Evolutionary conservation across 2,329 filamentous ascomycete species (phyloP), one percentile per base, ranked within the genome.

Genomic region (Orbilia javanica): DNA sequence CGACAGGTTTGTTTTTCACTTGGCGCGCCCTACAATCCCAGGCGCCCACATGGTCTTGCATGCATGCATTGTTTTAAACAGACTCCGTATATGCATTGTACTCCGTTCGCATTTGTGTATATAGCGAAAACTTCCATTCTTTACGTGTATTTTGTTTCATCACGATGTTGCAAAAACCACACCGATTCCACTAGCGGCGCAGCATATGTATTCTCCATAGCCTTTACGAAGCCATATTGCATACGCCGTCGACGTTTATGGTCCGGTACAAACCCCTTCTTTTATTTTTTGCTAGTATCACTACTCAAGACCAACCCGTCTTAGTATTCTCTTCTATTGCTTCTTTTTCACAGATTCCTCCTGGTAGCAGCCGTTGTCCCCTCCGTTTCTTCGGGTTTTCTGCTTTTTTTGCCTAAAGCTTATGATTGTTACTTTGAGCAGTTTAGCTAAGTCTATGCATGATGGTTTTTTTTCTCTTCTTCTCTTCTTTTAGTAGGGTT

Each of bases 121-220:
- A 75, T 75, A 75, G 71, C 64, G 64, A 69, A 75, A 64, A 55
- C 50, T 65, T 53, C 67, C 53, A 48, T 68, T 75, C 71, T 46
- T 68, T 67, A 60, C 46, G 50, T 70, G 66, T 63, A 46, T 52
- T 72, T 72, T 60, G 55, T 60, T 27, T 60, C 22, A 42, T 60
- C 34, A 27, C 20, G 18, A 39, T 60, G 31, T 20, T 60, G 42
- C 55, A 60, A 60, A n/a, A 57, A 42, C 34, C 55, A 42, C 31
- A 60, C 55, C 42, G 55, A 60, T 60, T 60, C 55, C n/a, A 53
- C 25, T 18, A 42, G 55, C 55, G 55, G 20, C 46, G 46, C 31
- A 60, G 31, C 55, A 27, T 60, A 60, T 60, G 55, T 60, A 60
- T 60, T 48, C 53, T 42, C 46, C 10, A 63, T 70, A 57, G 25